phyloP scores from a whole-genome alignment of 2,329 filamentous ascomycete genomes.

The Claviceps cyperi region DNA sequence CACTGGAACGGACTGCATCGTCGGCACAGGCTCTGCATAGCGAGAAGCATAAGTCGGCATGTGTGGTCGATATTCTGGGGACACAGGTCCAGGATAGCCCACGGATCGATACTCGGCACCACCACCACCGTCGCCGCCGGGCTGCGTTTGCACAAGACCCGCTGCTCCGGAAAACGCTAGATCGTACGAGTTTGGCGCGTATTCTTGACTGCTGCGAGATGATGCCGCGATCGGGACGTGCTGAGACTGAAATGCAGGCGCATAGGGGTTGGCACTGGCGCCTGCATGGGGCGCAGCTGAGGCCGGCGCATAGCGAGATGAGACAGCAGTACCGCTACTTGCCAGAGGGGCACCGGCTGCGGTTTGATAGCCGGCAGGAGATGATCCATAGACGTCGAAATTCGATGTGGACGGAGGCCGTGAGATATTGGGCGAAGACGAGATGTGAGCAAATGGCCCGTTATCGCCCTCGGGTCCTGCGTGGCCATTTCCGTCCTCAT shows the following conservation, averaged over 20 bases:
- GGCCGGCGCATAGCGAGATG: slow-evolving; percentile 25
- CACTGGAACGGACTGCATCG: slow-evolving; percentile 1
- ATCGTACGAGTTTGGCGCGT: slow-evolving; percentile 22
- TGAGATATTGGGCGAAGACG: slow-evolving; percentile 60
- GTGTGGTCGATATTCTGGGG: slow-evolving; percentile 14
- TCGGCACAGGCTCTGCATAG: background rate
- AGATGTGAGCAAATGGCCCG: slow-evolving; percentile 72
- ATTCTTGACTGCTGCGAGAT: background rate
- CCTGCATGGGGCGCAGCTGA: slow-evolving; percentile 6
- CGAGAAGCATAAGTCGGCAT: background rate
- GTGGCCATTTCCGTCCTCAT: slow-evolving; percentile 70
- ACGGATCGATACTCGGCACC: slow-evolving; percentile 8
- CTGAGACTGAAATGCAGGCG: slow-evolving; percentile 23
- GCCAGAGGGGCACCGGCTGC: slow-evolving; percentile 20
- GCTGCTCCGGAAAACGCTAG: slow-evolving; percentile 13
- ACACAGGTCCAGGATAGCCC: slow-evolving; percentile 4
- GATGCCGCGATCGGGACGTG: background rate
- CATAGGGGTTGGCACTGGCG: slow-evolving; percentile 15
- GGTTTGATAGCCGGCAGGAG: slow-evolving; percentile 16
- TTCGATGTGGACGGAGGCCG: slow-evolving; percentile 55
- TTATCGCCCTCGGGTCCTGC: slow-evolving; percentile 45
- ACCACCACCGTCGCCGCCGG: slow-evolving; percentile 2
- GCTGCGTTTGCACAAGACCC: slow-evolving; percentile 5
- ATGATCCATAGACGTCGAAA: slow-evolving; percentile 57
- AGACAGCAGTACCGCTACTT: slow-evolving; percentile 14